These are phyloP conservation scores for Thalassiosira sp. DNA, from an alignment of 352 stramenopile species.

Conservation along the genomic window DNA sequence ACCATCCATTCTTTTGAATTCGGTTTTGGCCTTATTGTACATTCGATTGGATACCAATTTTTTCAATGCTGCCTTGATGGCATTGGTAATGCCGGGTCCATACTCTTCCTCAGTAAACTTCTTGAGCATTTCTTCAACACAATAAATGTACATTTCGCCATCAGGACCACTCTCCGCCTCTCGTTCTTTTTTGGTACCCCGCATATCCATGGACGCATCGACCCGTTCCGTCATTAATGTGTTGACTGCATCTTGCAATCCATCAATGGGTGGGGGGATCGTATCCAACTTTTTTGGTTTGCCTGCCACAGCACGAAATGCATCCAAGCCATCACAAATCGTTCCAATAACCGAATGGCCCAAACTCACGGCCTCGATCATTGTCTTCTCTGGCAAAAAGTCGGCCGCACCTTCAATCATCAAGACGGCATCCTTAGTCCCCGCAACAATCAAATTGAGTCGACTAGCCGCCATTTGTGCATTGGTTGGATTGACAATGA, in stretches of 20 bases:
- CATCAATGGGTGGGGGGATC: conserved; percentile 30
- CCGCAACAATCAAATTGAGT: conserved; percentile 78
- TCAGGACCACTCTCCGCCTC: conserved; percentile 12
- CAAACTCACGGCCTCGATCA: conserved; percentile 74
- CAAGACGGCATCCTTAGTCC: conserved; percentile 79
- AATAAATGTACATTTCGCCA: conserved; percentile 19
- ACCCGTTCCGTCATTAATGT: conserved; percentile 62
- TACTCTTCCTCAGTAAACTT: conserved; percentile 19
- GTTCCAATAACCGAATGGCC: conserved; percentile 70
- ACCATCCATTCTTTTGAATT: conserved; percentile 86
- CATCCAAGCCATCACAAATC: conserved; percentile 67
- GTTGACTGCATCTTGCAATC: conserved; percentile 60
- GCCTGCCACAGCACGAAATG: conserved; percentile 46
- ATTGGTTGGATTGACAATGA: conserved; percentile 87
- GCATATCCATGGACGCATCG: conserved; percentile 38
- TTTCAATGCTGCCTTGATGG: conserved; percentile 56
- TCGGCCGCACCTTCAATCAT: conserved; percentile 85
- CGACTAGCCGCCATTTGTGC: conserved; percentile 58
- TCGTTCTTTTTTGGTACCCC: conserved; percentile 49
- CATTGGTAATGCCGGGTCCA: conserved; percentile 36
- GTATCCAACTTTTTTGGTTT: conserved; percentile 60
- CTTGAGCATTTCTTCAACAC: neutral
- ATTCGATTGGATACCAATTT: conserved; percentile 63
- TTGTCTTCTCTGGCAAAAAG: conserved; percentile 79
- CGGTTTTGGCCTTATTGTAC: conserved; percentile 43